Evolutionary conservation across 73 alveolate genomes (phyloP).

Genomic region (Diophrys sp.): DNA sequence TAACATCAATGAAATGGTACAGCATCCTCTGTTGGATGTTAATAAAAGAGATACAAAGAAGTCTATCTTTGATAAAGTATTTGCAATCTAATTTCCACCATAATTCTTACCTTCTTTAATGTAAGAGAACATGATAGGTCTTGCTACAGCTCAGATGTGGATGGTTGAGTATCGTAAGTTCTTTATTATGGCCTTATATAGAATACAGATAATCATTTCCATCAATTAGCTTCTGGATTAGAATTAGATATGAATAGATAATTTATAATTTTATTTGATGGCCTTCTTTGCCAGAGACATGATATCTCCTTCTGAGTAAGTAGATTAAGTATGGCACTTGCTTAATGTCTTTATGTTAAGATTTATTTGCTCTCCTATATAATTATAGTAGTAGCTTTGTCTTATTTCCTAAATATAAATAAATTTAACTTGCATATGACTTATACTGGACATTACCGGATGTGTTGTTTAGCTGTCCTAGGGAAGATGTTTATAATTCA

Average conservation of each 20-base stretch:
- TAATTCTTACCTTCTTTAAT: conserved; percentile 7
- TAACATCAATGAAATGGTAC: background rate
- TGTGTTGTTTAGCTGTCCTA: background rate
- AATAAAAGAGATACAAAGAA: background rate
- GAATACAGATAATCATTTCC: no score
- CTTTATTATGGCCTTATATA: no score
- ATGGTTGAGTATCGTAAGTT: conserved; percentile 45
- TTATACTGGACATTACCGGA: conserved; percentile 33
- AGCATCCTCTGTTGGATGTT: background rate
- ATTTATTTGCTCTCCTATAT: no score
- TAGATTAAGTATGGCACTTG: conserved; percentile 59
- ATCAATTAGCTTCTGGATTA: no score
- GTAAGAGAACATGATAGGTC: conserved; percentile 20
- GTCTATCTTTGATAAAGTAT: background rate
- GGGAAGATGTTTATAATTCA: no score
- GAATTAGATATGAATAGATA: no score
- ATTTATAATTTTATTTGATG: no score
- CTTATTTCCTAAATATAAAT: no score
- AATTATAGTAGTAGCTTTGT: no score
- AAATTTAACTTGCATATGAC: conserved; percentile 39
- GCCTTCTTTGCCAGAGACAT: conserved; percentile 9
- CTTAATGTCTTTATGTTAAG: no score
- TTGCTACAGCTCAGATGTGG: conserved; percentile 17
- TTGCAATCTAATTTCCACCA: conserved; percentile 7
- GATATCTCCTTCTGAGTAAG: conserved; percentile 54